phyloP scores from a whole-genome alignment of 2,329 filamentous ascomycete genomes.

The Elsinoe fawcettii region DNA sequence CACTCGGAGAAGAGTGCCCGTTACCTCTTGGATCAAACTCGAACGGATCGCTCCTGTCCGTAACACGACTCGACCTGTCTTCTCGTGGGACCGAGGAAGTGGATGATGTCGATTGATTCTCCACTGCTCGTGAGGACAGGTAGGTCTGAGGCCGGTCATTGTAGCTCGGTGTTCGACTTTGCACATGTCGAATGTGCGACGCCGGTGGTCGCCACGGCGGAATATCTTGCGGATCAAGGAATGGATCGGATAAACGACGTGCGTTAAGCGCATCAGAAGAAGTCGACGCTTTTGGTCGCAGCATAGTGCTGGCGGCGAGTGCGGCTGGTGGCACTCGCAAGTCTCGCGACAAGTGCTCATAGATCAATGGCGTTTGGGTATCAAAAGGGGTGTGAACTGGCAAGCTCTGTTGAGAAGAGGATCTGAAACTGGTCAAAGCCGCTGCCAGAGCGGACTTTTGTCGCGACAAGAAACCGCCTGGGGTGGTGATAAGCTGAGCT shows the following conservation, averaged over 20 bases:
- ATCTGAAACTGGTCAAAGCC: constrained; percentile 4
- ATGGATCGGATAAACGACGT: constrained; percentile 11
- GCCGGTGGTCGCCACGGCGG: constrained; percentile 4
- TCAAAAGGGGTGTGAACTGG: constrained; percentile 6
- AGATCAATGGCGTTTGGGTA: constrained; percentile 7
- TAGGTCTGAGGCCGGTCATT: constrained; percentile 1
- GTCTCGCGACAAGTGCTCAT: constrained; percentile 9
- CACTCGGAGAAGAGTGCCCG: background rate
- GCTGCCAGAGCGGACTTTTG: constrained; percentile 15
- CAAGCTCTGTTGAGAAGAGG: constrained; percentile 5
- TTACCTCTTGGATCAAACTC: constrained; percentile 4
- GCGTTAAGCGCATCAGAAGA: constrained; percentile 7
- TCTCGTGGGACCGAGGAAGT: background rate
- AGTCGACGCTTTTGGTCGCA: constrained; percentile 10
- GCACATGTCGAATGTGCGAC: constrained; percentile 9
- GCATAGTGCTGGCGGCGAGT: background rate
- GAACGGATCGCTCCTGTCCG: constrained; percentile 6
- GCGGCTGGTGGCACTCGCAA: constrained; percentile 3
- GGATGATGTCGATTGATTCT: background rate
- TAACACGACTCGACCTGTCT: background rate
- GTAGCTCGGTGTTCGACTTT: constrained; percentile 12
- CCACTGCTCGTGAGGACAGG: constrained; percentile 2
- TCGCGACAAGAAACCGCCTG: constrained; percentile 10
- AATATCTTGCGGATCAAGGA: constrained; percentile 10
- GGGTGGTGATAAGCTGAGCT: background rate